A percentile compares a stretch with the other conserved stretches of the same genome.
Evolutionary conservation across 1,284 basidiomycete genomes (phyloP).

Genomic region (Peniophora sp.): DNA sequence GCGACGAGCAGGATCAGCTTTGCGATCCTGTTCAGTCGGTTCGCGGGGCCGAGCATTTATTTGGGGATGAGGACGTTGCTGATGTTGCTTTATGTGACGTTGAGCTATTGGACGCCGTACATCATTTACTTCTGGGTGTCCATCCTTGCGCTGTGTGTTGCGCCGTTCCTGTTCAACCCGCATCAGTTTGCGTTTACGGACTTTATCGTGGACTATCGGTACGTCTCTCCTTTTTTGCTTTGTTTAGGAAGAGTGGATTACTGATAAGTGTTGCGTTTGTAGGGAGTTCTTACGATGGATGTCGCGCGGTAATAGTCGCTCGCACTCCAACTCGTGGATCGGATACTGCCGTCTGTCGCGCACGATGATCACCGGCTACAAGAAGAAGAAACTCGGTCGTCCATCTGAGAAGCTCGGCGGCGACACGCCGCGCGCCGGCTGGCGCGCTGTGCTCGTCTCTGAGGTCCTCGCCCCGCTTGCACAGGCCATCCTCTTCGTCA

Average conservation of each 20-base stretch:
- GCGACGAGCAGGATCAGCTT: slow-evolving; percentile 91
- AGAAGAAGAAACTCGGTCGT: slow-evolving; percentile 90
- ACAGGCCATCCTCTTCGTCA: slow-evolving; percentile 78
- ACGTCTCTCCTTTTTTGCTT: background rate
- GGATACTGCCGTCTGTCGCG: slow-evolving; percentile 92
- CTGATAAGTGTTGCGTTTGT: slow-evolving; percentile 11
- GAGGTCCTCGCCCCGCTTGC: slow-evolving; percentile 83
- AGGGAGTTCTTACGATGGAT: slow-evolving; percentile 96
- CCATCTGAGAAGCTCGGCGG: slow-evolving; percentile 92
- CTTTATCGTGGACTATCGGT: slow-evolving; percentile 94
- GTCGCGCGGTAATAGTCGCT: slow-evolving; percentile 91
- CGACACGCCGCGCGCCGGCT: slow-evolving; percentile 85
- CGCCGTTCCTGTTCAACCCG: slow-evolving; percentile 95
- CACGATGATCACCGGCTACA: slow-evolving; percentile 96
- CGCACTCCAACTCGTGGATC: slow-evolving; percentile 97
- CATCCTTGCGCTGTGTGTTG: slow-evolving; percentile 79
- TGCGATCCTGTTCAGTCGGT: slow-evolving; percentile 90
- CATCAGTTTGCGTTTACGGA: slow-evolving; percentile 94
- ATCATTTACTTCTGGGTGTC: slow-evolving; percentile 96
- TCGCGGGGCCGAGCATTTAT: slow-evolving; percentile 95
- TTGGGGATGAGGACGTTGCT: slow-evolving; percentile 87
- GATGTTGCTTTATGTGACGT: slow-evolving; percentile 85
- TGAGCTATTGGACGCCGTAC: slow-evolving; percentile 85
- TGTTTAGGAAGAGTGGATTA: background rate
- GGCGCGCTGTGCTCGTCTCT: slow-evolving; percentile 82